Conservation (phyloP, 805 yeast genomes). For the Candida coquimbonensis region DNA sequence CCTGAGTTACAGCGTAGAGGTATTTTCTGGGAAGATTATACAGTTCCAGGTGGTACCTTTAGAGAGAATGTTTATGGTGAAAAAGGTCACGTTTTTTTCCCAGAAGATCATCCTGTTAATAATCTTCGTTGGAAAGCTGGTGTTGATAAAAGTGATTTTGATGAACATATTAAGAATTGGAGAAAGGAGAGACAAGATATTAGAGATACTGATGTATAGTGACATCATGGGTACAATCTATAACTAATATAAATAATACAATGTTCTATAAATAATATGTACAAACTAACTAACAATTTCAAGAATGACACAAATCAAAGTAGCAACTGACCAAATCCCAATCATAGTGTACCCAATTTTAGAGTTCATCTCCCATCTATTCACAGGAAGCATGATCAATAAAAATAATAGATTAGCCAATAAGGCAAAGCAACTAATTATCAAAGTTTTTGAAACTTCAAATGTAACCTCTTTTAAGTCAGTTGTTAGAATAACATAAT, state of each 20-base stretch:
- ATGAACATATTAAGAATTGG: background rate
- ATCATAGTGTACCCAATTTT: slow-evolving; percentile 31
- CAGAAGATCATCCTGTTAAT: slow-evolving; percentile 15
- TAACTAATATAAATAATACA: background rate
- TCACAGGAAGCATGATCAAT: slow-evolving; percentile 35
- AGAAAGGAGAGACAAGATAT: background rate
- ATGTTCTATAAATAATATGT: background rate
- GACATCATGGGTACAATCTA: no score
- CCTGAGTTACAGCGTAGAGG: slow-evolving; percentile 32
- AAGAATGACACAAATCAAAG: slow-evolving; percentile 16
- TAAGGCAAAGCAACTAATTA: slow-evolving; percentile 33
- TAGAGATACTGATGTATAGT: no score
- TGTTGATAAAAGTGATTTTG: no score
- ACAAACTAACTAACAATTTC: slow-evolving; percentile 9
- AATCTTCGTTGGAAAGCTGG: no score
- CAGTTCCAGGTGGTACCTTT: slow-evolving; percentile 30
- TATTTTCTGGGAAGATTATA: slow-evolving; percentile 31
- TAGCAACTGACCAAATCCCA: slow-evolving; percentile 20
- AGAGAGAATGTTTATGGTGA: slow-evolving; percentile 30
- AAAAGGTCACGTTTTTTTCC: slow-evolving; percentile 16
- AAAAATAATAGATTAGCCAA: slow-evolving; percentile 33
- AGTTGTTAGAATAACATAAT: slow-evolving; percentile 31
- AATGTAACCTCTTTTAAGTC: slow-evolving; percentile 24
- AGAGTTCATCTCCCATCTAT: slow-evolving; percentile 38
- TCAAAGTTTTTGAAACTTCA: slow-evolving; percentile 32